Evolutionary conservation across 1,284 basidiomycete genomes (phyloP).

Genomic region (Austroboletus novae-zelandiae): DNA sequence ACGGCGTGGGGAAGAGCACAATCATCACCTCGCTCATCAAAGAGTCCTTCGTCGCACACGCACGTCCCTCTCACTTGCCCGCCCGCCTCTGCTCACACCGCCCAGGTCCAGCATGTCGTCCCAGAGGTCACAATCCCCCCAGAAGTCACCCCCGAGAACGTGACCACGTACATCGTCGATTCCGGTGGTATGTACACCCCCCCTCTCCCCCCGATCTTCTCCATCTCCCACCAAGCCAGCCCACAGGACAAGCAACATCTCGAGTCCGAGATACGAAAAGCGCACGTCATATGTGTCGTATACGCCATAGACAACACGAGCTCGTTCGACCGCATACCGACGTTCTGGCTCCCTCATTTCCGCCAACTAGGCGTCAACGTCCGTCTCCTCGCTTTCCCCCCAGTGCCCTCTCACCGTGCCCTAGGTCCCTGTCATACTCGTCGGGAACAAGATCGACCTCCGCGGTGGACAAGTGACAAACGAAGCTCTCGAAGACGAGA

Average conservation of each 20-base stretch:
- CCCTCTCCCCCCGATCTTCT: slow-evolving; percentile 10
- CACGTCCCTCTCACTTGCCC: slow-evolving; percentile 32
- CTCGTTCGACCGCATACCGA: slow-evolving; percentile 95
- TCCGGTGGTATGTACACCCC: slow-evolving; percentile 71
- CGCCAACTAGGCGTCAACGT: slow-evolving; percentile 94
- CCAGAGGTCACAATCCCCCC: slow-evolving; percentile 96
- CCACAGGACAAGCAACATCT: slow-evolving; percentile 84
- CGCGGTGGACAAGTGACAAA: slow-evolving; percentile 92
- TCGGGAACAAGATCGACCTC: slow-evolving; percentile 98
- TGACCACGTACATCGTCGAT: slow-evolving; percentile 94
- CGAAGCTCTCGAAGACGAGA: slow-evolving; percentile 91
- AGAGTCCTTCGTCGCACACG: slow-evolving; percentile 88
- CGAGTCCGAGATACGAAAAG: slow-evolving; percentile 92
- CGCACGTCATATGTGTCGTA: slow-evolving; percentile 97
- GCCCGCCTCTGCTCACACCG: slow-evolving; percentile 13
- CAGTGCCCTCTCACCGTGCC: slow-evolving; percentile 6
- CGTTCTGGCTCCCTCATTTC: slow-evolving; percentile 99
- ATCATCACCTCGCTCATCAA: slow-evolving; percentile 96
- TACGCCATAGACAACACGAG: slow-evolving; percentile 95
- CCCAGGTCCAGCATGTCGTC: slow-evolving; percentile 84
- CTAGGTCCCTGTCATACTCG: slow-evolving; percentile 93
- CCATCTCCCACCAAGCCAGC: slow-evolving; percentile 48
- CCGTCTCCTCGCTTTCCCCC: slow-evolving; percentile 23
- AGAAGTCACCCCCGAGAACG: slow-evolving; percentile 93
- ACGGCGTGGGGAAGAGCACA: slow-evolving; percentile 92